Evolutionary conservation across 192 early-diverging fungal genomes (phyloP), one percentile per base, ranked within the genome.

Genomic region (Thamnidium elegans): DNA sequence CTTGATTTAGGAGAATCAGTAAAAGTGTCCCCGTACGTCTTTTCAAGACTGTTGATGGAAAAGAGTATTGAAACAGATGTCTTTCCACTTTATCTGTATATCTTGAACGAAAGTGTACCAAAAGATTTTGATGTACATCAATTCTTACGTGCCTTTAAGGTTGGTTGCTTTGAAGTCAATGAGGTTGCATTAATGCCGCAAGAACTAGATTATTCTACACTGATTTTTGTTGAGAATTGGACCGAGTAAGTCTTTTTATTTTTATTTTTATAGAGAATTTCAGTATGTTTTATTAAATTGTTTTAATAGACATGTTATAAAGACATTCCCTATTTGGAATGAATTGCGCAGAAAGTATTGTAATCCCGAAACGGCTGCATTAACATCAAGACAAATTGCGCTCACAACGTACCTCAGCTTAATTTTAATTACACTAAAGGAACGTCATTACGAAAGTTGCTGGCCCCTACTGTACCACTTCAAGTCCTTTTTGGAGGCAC

Each of bases 1-100:
- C 32, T 70, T 50, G 69, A 52, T 4, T 60, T 91, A 14, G 78
- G 80, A 15, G 70, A 81, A 15, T 55, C 65, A 9, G 79, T 81
- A 4, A 73, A 81, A 3, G 81, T 92, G 26, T 80, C 81, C 1
- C 51, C 77, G 9, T 51, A 55, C 14, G 70, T 87, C 15, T 79
- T 90, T 60, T 77, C 80, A 60, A 62, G 66, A 26, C 59, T 83
- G 15, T 32, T 84, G 19, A 63, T 82, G 26, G 67, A 68, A 77
- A 81, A 80, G 26, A 65, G 66, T 9, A 66, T 76, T 42, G 68
- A 78, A 44, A 62, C 55, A 1, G 68, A 74, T 46, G 61, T 62
- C 0, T 79, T 79, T 32, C 61, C 58, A 8, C 42, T 76, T 4
- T 67, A 55, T n/a, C 26, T 76, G 11, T 30, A 60, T 9, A 56